phyloP scores from a whole-genome alignment of 345 rosid species.

The Theobroma cacao region DNA sequence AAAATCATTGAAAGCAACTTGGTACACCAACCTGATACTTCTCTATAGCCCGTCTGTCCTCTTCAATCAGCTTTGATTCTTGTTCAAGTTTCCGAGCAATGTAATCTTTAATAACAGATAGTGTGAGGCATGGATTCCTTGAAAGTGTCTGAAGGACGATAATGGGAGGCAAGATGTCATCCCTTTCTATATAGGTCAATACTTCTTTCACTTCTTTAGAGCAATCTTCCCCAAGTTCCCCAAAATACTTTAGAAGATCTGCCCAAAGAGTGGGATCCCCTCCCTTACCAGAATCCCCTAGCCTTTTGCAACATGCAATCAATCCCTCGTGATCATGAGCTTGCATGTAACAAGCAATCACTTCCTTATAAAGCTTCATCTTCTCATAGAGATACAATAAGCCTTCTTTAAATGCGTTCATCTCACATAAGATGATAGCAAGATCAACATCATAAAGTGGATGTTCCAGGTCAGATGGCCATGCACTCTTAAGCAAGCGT shows the following conservation, averaged over 20 bases:
- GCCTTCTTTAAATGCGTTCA: slow-evolving; percentile 87
- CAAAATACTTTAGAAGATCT: slow-evolving; percentile 93
- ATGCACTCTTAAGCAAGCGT: slow-evolving; percentile 60
- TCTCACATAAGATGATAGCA: slow-evolving; percentile 92
- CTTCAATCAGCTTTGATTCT: slow-evolving; percentile 90
- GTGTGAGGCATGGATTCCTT: slow-evolving; percentile 91
- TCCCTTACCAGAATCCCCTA: slow-evolving; percentile 89
- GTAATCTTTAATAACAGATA: slow-evolving; percentile 93
- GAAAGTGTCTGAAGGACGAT: slow-evolving; percentile 91
- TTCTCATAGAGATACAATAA: slow-evolving; percentile 87
- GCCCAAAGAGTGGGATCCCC: slow-evolving; percentile 99
- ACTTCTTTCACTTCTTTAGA: slow-evolving; percentile 96
- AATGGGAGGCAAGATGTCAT: slow-evolving; percentile 95
- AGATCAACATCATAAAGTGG: slow-evolving; percentile 97
- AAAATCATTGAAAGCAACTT: slow-evolving; percentile 3
- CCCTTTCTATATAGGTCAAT: slow-evolving; percentile 81
- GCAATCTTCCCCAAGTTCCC: slow-evolving; percentile 98
- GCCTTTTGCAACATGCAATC: slow-evolving; percentile 92
- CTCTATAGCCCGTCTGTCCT: slow-evolving; percentile 86
- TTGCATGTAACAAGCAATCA: slow-evolving; percentile 97
- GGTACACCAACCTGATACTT: slow-evolving; percentile 75
- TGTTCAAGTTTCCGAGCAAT: slow-evolving; percentile 95
- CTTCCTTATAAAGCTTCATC: slow-evolving; percentile 95
- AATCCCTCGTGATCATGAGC: slow-evolving; percentile 92
- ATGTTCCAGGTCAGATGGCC: slow-evolving; percentile 85